These are phyloP conservation scores for Colletotrichum abscissum DNA, from an alignment of 2,329 filamentous ascomycete species.

Conservation along the genomic window DNA sequence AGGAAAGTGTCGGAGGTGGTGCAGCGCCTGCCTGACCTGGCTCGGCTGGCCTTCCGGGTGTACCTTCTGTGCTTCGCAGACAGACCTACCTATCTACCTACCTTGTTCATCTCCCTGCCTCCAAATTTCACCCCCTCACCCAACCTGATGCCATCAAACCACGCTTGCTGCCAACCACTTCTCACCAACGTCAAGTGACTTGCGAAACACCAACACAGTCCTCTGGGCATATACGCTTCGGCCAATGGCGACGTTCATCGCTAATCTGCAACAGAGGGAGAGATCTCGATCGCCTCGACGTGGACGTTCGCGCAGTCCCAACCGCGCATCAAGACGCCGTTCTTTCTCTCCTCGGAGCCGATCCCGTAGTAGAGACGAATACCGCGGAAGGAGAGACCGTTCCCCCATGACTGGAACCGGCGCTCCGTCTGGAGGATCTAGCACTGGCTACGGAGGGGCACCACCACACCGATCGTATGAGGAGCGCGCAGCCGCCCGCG, in stretches of 20 bases:
- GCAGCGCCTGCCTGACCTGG: neutral
- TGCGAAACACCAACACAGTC: neutral
- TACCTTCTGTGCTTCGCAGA: neutral
- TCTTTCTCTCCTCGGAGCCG: conserved; percentile 84
- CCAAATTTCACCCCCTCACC: neutral
- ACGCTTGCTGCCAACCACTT: neutral
- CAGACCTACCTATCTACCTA: neutral
- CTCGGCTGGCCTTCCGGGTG: neutral
- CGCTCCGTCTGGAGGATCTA: conserved; percentile 76
- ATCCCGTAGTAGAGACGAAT: conserved; percentile 82
- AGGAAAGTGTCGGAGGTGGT: neutral
- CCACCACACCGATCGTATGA: conserved; percentile 79
- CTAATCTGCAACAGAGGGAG: conserved; percentile 73
- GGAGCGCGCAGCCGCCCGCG: conserved; percentile 84
- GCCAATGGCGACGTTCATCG: conserved; percentile 33
- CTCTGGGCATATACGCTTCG: neutral
- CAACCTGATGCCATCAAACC: neutral
- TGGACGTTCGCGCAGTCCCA: conserved; percentile 86
- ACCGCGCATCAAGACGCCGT: conserved; percentile 74
- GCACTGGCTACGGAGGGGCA: conserved; percentile 72
- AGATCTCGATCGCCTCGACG: conserved; percentile 83
- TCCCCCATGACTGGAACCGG: conserved; percentile 87
- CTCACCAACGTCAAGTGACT: conserved; percentile 5
- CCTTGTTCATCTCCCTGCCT: neutral
- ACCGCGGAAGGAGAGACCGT: conserved; percentile 79